These are phyloP conservation scores for Prunus salicina DNA, from an alignment of 306 rosid genomes.

Conservation along the genomic window DNA sequence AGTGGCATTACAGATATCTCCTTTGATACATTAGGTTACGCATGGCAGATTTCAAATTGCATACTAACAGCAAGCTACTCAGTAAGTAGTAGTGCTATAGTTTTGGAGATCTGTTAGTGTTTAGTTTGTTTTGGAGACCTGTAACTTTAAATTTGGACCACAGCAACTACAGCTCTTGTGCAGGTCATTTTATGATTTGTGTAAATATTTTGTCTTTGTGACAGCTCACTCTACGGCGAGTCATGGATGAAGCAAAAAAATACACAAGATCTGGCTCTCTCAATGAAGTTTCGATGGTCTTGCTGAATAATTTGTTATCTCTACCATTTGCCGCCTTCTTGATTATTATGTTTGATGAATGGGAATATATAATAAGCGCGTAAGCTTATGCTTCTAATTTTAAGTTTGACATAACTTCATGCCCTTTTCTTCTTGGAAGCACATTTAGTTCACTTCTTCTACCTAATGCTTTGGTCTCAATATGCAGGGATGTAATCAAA, in stretches of 20 bases:
- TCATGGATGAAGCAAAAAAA: conserved; percentile 86
- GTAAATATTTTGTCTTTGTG: conserved; percentile 16
- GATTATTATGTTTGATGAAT: conserved; percentile 64
- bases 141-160: conserved; percentile 9
- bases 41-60: conserved; percentile 80
- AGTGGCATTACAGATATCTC: conserved; percentile 87
- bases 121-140: conserved; percentile 4
- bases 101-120: neutral
- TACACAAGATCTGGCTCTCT: conserved; percentile 71
- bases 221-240: conserved; percentile 73
- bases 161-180: conserved; percentile 1
- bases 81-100: conserved; percentile 36
- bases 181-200: conserved; percentile 5
- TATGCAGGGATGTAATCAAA: conserved; percentile 62
- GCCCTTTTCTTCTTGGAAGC: neutral
- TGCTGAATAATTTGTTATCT: conserved; percentile 78
- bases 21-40: conserved; percentile 66
- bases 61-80: conserved; percentile 82
- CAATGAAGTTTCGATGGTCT: conserved; percentile 92
- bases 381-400: conserved; percentile 42
- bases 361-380: conserved; percentile 69
- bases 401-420: conserved; percentile 1
- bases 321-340: conserved; percentile 69
- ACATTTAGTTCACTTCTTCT: conserved; percentile 11
- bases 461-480: conserved; percentile 13